These are phyloP conservation scores for Botryosphaeria dothidea DNA, from an alignment of 2,329 filamentous ascomycete genomes.

Conservation along the genomic window DNA sequence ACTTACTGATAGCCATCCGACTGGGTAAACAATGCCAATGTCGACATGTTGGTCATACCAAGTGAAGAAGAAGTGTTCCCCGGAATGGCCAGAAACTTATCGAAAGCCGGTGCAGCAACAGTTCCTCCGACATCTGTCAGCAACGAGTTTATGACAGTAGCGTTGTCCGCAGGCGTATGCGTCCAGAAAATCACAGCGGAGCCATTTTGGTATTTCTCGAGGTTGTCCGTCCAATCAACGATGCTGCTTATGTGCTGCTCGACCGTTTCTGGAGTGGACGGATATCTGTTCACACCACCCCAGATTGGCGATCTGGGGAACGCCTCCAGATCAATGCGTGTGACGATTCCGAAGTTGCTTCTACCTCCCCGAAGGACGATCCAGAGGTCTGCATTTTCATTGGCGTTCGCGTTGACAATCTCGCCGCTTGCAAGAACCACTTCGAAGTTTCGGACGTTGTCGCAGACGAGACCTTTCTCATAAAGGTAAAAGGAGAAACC, in stretches of 20 bases:
- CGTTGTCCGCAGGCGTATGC: conserved; percentile 26
- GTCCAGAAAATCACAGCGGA: conserved; percentile 29
- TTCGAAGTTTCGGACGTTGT: conserved; percentile 30
- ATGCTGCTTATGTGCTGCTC: background rate
- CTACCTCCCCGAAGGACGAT: conserved; percentile 45
- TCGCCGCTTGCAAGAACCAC: conserved; percentile 41
- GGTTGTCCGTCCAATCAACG: conserved; percentile 23
- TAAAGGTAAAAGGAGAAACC: conserved; percentile 30
- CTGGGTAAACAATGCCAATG: conserved; percentile 24
- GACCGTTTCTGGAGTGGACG: too few relatives aligned
- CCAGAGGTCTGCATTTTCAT: conserved; percentile 37
- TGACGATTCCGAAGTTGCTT: conserved; percentile 46
- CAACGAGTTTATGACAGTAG: conserved; percentile 26
- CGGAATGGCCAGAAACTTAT: conserved; percentile 28
- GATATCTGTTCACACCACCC: background rate
- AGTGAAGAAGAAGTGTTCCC: conserved; percentile 28
- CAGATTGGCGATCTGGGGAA: conserved; percentile 22
- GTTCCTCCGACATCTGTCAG: conserved; percentile 22
- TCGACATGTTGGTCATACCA: conserved; percentile 28
- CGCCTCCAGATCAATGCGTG: conserved; percentile 41
- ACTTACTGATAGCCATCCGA: conserved; percentile 25
- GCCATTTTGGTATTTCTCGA: conserved; percentile 26
- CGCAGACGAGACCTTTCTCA: conserved; percentile 27
- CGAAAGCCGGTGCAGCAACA: conserved; percentile 22
- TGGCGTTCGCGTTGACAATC: conserved; percentile 38